Evolutionary conservation across 2,329 filamentous ascomycete species (phyloP).

Genomic region (Curvularia eragrostidis): DNA sequence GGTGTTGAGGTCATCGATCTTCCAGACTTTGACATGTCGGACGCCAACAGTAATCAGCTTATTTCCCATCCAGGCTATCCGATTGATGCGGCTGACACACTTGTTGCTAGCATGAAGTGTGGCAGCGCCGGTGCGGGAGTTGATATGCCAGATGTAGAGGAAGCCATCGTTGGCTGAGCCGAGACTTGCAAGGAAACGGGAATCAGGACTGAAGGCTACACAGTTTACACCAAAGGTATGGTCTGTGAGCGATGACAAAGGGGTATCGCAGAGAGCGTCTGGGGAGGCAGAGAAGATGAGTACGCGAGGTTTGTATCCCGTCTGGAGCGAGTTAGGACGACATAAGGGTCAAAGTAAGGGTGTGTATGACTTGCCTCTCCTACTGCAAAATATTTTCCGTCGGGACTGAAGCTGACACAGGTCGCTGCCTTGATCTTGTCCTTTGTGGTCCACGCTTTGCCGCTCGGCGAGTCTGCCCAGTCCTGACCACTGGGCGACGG

Average conservation of each 20-base stretch:
- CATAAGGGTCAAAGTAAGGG: not conserved
- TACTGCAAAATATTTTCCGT: constrained; percentile 86
- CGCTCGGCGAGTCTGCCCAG: constrained; percentile 64
- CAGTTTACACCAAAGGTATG: constrained; percentile 89
- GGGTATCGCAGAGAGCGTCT: constrained; percentile 79
- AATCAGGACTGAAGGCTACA: constrained; percentile 88
- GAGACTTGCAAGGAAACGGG: constrained; percentile 84
- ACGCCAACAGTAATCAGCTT: constrained; percentile 86
- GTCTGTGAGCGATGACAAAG: constrained; percentile 84
- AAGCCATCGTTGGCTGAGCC: constrained; percentile 92
- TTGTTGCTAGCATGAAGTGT: constrained; percentile 86
- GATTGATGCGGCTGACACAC: constrained; percentile 84
- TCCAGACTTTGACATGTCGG: constrained; percentile 93
- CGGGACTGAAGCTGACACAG: constrained; percentile 84
- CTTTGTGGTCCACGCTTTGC: constrained; percentile 83
- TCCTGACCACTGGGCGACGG: constrained; percentile 58
- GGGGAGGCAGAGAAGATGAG: constrained; percentile 82
- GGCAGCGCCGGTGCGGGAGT: constrained; percentile 79
- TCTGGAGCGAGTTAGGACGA: constrained; percentile 57
- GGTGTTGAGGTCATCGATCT: constrained; percentile 70
- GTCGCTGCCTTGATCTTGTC: constrained; percentile 95
- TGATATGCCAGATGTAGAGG: constrained; percentile 87
- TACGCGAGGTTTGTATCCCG: constrained; percentile 89
- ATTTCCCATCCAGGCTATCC: constrained; percentile 89
- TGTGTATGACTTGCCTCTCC: constrained; percentile 68